phyloP scores from a whole-genome alignment of 192 early-diverging fungal genomes.

The Entomortierella parvispora region DNA sequence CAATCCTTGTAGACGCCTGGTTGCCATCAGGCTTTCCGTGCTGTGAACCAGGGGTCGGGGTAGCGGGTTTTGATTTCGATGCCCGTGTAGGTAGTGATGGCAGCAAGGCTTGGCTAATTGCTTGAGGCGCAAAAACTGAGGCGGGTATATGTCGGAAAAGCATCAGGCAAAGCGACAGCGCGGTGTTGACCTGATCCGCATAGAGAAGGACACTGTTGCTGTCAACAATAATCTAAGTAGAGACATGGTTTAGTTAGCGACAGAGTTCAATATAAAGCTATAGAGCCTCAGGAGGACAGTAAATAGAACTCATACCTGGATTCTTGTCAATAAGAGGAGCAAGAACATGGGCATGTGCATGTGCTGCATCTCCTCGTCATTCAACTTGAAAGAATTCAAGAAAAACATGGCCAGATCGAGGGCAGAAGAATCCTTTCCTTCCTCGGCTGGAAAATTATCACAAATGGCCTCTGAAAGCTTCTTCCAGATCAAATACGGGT shows the following conservation, averaged over 20 bases:
- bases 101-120: constrained; percentile 10
- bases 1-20: constrained; percentile 8
- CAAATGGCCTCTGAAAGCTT: constrained; percentile 69
- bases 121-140: constrained; percentile 43
- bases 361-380: constrained; percentile 84
- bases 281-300: no score
- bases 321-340: constrained; percentile 62
- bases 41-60: constrained; percentile 14
- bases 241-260: background rate
- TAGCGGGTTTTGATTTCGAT: constrained; percentile 41
- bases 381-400: constrained; percentile 77
- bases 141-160: constrained; percentile 45
- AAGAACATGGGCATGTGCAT: constrained; percentile 86
- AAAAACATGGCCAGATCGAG: constrained; percentile 77
- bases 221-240: background rate
- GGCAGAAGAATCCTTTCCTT: constrained; percentile 47
- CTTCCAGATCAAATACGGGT: constrained; percentile 86
- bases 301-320: constrained; percentile 58
- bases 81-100: constrained; percentile 29
- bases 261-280: no score
- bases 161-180: constrained; percentile 35
- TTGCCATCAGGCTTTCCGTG: constrained; percentile 6
- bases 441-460: constrained; percentile 48
- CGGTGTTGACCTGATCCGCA: constrained; percentile 26
- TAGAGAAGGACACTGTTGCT: constrained; percentile 22